Conservation (phyloP, 2,329 filamentous ascomycete species). For the Sarocladium strictum region DNA sequence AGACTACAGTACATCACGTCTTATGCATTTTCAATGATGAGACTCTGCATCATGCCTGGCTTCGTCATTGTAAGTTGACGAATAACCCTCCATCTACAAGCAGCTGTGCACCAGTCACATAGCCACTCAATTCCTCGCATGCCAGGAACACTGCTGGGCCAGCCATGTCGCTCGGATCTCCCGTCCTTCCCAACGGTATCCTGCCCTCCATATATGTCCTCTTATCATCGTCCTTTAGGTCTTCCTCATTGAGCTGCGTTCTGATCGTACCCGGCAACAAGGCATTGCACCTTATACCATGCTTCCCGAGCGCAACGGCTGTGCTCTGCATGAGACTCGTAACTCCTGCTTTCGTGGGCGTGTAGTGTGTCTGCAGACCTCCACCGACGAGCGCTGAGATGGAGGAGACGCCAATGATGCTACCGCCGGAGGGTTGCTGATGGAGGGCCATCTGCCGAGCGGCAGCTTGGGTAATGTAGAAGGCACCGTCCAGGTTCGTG, state of each 20-base stretch:
- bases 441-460: conserved; percentile 69
- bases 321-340: conserved; percentile 77
- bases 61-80: conserved; percentile 71
- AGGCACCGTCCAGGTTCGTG: conserved; percentile 84
- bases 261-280: conserved; percentile 76
- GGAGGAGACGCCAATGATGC: conserved; percentile 71
- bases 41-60: not conserved
- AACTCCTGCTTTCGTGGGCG: conserved; percentile 81
- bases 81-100: conserved; percentile 85
- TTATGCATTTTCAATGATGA: not conserved
- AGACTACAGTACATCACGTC: too few species aligned
- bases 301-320: conserved; percentile 69
- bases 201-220: conserved; percentile 71
- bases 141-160: conserved; percentile 83
- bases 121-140: conserved; percentile 69
- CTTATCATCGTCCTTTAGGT: conserved; percentile 69
- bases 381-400: conserved; percentile 75
- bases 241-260: conserved; percentile 79
- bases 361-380: conserved; percentile 76
- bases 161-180: conserved; percentile 65
- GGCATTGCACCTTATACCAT: conserved; percentile 77
- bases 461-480: conserved; percentile 80
- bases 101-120: conserved; percentile 77
- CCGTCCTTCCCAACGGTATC: conserved; percentile 73
- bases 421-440: conserved; percentile 62